These are phyloP conservation scores for Diutina scorzettiae DNA, from an alignment of 1,139 yeast species.

Conservation along the genomic window DNA sequence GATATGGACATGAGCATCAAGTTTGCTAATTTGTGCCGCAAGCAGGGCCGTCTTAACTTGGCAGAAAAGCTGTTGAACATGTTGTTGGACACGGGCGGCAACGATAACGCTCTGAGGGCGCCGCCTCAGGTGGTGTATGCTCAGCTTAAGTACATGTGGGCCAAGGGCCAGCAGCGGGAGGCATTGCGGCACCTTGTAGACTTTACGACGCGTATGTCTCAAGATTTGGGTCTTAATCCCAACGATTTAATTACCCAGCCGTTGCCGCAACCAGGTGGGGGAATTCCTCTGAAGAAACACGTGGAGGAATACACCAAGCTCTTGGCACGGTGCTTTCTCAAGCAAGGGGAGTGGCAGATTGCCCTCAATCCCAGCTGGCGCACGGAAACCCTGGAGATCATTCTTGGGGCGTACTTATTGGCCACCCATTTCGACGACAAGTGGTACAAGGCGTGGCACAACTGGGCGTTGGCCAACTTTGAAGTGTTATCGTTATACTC, in stretches of 20 bases:
- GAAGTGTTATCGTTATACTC: slow-evolving; percentile 71
- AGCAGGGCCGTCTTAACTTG: slow-evolving; percentile 80
- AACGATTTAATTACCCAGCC: slow-evolving; percentile 83
- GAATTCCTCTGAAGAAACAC: slow-evolving; percentile 45
- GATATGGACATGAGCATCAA: slow-evolving; percentile 98
- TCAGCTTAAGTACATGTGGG: slow-evolving; percentile 94
- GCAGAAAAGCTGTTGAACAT: slow-evolving; percentile 87
- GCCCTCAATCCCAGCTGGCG: slow-evolving; percentile 72
- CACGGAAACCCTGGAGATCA: slow-evolving; percentile 63
- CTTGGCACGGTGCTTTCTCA: slow-evolving; percentile 86
- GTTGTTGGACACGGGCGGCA: slow-evolving; percentile 50
- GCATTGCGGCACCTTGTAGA: slow-evolving; percentile 80
- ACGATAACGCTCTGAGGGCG: slow-evolving; percentile 60
- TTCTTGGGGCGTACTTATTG: slow-evolving; percentile 79
- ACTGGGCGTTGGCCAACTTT: slow-evolving; percentile 97
- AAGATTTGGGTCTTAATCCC: slow-evolving; percentile 67
- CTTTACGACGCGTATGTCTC: slow-evolving; percentile 84
- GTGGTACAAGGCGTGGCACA: slow-evolving; percentile 99
- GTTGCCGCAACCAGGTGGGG: slow-evolving; percentile 66
- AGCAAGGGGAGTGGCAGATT: slow-evolving; percentile 98
- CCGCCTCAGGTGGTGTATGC: slow-evolving; percentile 97
- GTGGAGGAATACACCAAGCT: slow-evolving; percentile 78
- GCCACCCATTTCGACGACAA: slow-evolving; percentile 89
- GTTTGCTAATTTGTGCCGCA: slow-evolving; percentile 91
- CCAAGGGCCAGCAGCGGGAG: slow-evolving; percentile 78